A percentile compares a stretch with the other conserved stretches of the same genome.
These are phyloP conservation scores for Tolypocladium paradoxum DNA, from an alignment of 2,329 filamentous ascomycete genomes.

Conservation along the genomic window DNA sequence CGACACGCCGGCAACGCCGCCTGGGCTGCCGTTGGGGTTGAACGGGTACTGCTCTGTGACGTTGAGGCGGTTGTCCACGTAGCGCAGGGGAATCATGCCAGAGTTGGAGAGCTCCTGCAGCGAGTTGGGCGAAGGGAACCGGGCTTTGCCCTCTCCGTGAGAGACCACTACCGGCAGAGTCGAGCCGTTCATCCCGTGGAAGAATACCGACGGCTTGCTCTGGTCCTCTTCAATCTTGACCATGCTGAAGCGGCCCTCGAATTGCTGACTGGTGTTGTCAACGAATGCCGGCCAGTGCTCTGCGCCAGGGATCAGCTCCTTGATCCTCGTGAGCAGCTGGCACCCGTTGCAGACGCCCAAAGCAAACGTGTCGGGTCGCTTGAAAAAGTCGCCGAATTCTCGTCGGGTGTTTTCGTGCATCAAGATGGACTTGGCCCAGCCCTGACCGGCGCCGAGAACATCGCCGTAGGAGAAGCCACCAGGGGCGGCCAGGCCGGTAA, in stretches of 20 bases:
- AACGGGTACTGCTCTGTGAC: constrained; percentile 76
- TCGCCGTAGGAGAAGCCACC: constrained; percentile 95
- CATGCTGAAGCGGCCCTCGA: constrained; percentile 83
- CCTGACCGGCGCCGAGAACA: constrained; percentile 77
- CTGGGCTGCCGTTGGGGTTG: constrained; percentile 77
- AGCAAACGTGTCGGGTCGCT: constrained; percentile 78
- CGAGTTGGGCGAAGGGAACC: constrained; percentile 46
- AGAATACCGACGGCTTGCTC: constrained; percentile 61
- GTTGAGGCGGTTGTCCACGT: constrained; percentile 68
- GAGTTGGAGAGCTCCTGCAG: constrained; percentile 47
- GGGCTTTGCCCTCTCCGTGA: constrained; percentile 82
- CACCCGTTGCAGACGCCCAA: constrained; percentile 96
- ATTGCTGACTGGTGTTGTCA: constrained; percentile 75
- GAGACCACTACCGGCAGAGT: constrained; percentile 77
- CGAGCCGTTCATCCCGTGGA: constrained; percentile 77
- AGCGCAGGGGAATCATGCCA: constrained; percentile 67
- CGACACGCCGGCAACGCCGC: constrained; percentile 70
- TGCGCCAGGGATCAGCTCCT: constrained; percentile 77
- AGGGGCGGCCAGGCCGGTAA: constrained; percentile 84
- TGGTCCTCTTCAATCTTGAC: constrained; percentile 57
- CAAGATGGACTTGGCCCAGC: constrained; percentile 90
- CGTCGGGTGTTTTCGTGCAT: constrained; percentile 65
- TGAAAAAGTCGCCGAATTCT: constrained; percentile 80
- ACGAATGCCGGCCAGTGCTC: constrained; percentile 78
- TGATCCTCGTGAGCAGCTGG: constrained; percentile 76